phyloP scores from a whole-genome alignment of 225 moss, liverwort and hornwort species.

The Physcomitrellopsis africana region DNA sequence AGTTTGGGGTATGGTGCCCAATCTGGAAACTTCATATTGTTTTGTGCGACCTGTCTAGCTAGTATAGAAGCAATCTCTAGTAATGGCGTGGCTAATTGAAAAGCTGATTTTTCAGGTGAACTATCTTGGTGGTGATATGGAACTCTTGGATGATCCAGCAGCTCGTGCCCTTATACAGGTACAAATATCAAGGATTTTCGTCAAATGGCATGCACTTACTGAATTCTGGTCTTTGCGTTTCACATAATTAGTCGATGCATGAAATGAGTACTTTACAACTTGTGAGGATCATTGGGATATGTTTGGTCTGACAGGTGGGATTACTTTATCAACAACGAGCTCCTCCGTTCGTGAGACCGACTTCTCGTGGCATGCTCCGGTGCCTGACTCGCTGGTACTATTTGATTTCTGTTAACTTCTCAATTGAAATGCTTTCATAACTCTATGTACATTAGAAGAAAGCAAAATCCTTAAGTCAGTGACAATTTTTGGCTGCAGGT shows the following conservation, averaged over 20 bases:
- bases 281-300: constrained; percentile 19
- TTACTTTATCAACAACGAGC: constrained; percentile 88
- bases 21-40: neutral
- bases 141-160: constrained; percentile 87
- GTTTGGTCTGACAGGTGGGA: constrained; percentile 66
- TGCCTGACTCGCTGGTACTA: constrained; percentile 87
- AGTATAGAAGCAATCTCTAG: constrained; percentile 12
- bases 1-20: constrained; percentile 64
- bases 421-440: neutral
- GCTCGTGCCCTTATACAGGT: constrained; percentile 80
- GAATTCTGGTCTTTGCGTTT: neutral
- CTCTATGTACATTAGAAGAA: neutral
- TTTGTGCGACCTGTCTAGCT: neutral
- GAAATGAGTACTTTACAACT: neutral
- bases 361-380: constrained; percentile 64
- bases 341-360: constrained; percentile 75
- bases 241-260: neutral
- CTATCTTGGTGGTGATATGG: constrained; percentile 70
- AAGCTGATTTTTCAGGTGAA: constrained; percentile 62
- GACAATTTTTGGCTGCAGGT: constrained; percentile 51
- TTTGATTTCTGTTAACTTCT: neutral
- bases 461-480: neutral
- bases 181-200: neutral
- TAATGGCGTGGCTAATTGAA: constrained; percentile 15
- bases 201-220: constrained; percentile 6